A percentile compares a stretch with the other conserved stretches of the same genome.
These are phyloP conservation scores for Vicia villosa DNA, from an alignment of 306 rosid species.

Conservation along the genomic window DNA sequence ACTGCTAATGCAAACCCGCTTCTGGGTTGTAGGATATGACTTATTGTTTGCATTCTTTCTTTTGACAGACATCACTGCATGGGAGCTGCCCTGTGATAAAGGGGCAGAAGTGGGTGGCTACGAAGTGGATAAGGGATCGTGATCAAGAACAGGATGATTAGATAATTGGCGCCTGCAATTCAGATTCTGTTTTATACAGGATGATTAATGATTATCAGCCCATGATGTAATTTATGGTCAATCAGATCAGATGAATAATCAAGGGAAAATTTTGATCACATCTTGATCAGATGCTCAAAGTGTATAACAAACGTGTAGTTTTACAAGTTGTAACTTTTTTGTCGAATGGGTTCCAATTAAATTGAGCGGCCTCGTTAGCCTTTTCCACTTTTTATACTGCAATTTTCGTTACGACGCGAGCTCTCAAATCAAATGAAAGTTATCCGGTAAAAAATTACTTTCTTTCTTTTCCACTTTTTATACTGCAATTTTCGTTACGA, in stretches of 20 bases:
- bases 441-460: no score
- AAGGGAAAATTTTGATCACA: conserved; percentile 20
- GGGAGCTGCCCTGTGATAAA: conserved; percentile 88
- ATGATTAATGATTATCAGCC: conserved; percentile 11
- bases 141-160: conserved; percentile 52
- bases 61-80: conserved; percentile 81
- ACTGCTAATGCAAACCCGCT: conserved; percentile 14
- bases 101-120: conserved; percentile 94
- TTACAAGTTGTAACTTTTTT: not conserved
- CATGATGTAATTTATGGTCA: conserved; percentile 26
- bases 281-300: conserved; percentile 19
- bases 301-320: conserved; percentile 17
- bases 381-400: not conserved
- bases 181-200: not conserved
- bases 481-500: not conserved
- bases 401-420: not conserved
- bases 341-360: not conserved
- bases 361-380: not conserved
- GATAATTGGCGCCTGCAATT: conserved; percentile 11
- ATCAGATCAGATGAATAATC: conserved; percentile 28
- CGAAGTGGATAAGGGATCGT: conserved; percentile 87
- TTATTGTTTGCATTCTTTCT: conserved; percentile 29
- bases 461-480: not conserved
- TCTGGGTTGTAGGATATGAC: conserved; percentile 28
- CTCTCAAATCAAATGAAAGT: not conserved